Evolutionary conservation across 352 stramenopile species (phyloP).

Genomic region (Globisporangium nagaii): DNA sequence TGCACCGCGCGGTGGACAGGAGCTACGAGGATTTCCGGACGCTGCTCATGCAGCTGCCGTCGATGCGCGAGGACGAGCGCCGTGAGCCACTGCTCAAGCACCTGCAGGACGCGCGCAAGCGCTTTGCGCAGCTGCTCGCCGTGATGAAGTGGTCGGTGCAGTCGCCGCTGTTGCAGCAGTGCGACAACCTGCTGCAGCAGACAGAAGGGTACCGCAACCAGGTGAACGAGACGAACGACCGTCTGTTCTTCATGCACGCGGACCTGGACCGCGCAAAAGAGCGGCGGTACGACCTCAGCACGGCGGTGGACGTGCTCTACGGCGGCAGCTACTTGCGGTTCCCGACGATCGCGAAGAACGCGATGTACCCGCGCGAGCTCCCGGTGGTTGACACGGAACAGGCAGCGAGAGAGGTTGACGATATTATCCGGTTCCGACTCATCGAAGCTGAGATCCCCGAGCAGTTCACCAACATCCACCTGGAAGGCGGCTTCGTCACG

Average conservation of each 20-base stretch:
- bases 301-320: constrained; percentile 76
- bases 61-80: constrained; percentile 67
- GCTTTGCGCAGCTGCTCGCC: constrained; percentile 71
- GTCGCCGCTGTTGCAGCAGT: constrained; percentile 69
- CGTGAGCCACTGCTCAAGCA: constrained; percentile 64
- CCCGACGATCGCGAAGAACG: constrained; percentile 66
- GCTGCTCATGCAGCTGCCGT: constrained; percentile 62
- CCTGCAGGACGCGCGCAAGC: constrained; percentile 51
- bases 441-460: constrained; percentile 77
- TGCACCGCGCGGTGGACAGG: constrained; percentile 74
- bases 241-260: constrained; percentile 82
- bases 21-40: constrained; percentile 81
- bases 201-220: constrained; percentile 66
- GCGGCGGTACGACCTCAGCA: constrained; percentile 74
- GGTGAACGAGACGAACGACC: constrained; percentile 78
- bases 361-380: constrained; percentile 63
- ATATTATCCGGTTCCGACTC: constrained; percentile 78
- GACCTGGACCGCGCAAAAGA: constrained; percentile 80
- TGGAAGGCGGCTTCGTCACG: constrained; percentile 75
- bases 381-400: constrained; percentile 52
- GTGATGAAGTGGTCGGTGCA: constrained; percentile 87
- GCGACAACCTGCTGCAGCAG: constrained; percentile 52
- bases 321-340: constrained; percentile 71
- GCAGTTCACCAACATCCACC: constrained; percentile 72
- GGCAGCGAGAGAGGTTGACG: constrained; percentile 57